phyloP scores from a whole-genome alignment of 208 protist species.

The Leptomonas seymouri region DNA sequence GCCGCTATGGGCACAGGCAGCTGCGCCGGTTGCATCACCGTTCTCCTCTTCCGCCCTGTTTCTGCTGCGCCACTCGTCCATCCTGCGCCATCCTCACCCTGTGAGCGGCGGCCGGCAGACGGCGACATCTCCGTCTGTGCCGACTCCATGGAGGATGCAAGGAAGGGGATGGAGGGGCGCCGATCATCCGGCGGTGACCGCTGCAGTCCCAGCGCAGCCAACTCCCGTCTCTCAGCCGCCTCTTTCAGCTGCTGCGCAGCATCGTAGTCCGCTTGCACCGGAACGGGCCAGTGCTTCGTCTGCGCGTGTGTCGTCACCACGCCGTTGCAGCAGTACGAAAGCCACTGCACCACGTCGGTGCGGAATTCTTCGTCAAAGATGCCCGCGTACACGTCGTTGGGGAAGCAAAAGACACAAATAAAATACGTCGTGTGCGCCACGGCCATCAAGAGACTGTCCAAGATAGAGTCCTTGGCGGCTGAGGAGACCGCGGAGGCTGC shows the following conservation, averaged over 20 bases:
- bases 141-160: too few species aligned
- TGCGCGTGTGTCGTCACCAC: conserved; percentile 69
- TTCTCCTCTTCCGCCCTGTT: neutral
- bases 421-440: conserved; percentile 69
- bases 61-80: too few species aligned
- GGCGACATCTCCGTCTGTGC: neutral
- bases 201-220: conserved; percentile 12
- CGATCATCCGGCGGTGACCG: too few species aligned
- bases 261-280: conserved; percentile 34
- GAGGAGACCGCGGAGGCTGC: conserved; percentile 42
- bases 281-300: conserved; percentile 59
- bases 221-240: conserved; percentile 1
- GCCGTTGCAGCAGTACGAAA: conserved; percentile 83
- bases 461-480: conserved; percentile 58
- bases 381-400: conserved; percentile 77
- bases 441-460: conserved; percentile 52
- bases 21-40: too few species aligned
- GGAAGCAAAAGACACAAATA: conserved; percentile 69
- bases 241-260: conserved; percentile 10
- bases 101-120: neutral
- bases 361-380: conserved; percentile 73
- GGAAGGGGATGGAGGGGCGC: neutral
- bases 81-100: too few species aligned
- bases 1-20: too few species aligned
- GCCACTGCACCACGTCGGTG: conserved; percentile 66